Evolutionary conservation across 2,329 filamentous ascomycete genomes (phyloP).

Genomic region (Drechslerella coelobrocha): DNA sequence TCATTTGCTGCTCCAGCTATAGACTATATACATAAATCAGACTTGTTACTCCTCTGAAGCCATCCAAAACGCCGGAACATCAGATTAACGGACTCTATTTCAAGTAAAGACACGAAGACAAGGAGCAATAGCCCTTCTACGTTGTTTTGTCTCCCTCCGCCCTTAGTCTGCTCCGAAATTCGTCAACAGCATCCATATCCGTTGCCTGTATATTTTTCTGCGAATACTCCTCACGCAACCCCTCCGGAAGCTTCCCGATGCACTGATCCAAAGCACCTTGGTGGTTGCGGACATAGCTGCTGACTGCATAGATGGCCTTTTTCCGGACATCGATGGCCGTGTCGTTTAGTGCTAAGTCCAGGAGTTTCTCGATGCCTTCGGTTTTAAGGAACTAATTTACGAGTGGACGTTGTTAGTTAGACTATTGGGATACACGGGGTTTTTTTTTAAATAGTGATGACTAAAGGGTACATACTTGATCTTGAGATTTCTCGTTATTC

Average conservation of each 20-base stretch:
- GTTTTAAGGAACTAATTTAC: conserved; percentile 62
- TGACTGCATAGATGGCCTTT: conserved; percentile 89
- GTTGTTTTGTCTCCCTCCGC: conserved; percentile 57
- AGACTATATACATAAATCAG: not conserved
- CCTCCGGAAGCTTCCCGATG: conserved; percentile 71
- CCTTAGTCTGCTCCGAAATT: conserved; percentile 72
- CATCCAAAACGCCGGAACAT: not conserved
- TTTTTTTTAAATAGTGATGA: conserved; percentile 57
- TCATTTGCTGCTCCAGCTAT: too few species aligned
- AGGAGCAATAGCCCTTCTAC: not conserved
- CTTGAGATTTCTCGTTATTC: conserved; percentile 88
- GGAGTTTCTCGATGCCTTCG: conserved; percentile 74
- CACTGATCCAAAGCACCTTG: conserved; percentile 74
- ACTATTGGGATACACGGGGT: not conserved
- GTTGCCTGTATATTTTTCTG: conserved; percentile 75
- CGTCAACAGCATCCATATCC: conserved; percentile 87
- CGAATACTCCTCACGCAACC: conserved; percentile 63
- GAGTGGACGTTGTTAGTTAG: not conserved
- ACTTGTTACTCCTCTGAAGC: not conserved
- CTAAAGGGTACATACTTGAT: conserved; percentile 61
- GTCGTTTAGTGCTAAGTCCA: conserved; percentile 69
- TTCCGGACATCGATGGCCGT: conserved; percentile 71
- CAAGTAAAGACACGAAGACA: not conserved
- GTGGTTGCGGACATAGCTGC: conserved; percentile 84
- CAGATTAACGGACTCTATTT: not conserved